Evolutionary conservation across 108 stramenopile genomes (phyloP).

Genomic region (Cafeteria roenbergensis): DNA sequence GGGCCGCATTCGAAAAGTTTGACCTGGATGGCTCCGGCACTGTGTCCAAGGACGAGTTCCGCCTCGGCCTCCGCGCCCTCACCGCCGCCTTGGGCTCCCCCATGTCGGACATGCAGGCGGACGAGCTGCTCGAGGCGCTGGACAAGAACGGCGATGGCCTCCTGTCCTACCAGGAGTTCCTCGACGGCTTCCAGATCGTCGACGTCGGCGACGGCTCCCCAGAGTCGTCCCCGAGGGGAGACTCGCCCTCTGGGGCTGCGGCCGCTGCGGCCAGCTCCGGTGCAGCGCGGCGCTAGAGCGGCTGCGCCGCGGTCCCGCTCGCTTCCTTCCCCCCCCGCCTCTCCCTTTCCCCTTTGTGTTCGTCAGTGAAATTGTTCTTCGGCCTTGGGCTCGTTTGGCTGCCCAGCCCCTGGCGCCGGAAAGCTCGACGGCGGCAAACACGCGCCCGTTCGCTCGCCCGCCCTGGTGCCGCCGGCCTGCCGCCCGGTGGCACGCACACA

Average conservation of each 20-base stretch:
- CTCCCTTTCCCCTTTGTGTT: too few species aligned
- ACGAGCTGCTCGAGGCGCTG: constrained; percentile 28
- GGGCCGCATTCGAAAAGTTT: constrained; percentile 28
- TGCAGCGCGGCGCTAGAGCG: background rate
- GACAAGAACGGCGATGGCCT: constrained; percentile 38
- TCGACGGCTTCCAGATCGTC: constrained; percentile 27
- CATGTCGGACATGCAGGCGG: constrained; percentile 32
- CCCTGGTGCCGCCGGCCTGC: too few species aligned
- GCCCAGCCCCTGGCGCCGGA: too few species aligned
- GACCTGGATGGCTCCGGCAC: constrained; percentile 33
- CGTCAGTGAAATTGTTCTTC: too few species aligned
- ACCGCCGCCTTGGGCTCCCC: constrained; percentile 27
- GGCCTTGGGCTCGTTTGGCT: too few species aligned
- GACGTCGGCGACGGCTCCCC: constrained; percentile 1
- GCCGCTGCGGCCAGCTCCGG: background rate
- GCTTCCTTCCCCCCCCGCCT: background rate
- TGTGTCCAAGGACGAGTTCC: constrained; percentile 28
- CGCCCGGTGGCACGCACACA: too few species aligned
- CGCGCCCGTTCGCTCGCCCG: too few species aligned
- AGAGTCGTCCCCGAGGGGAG: background rate
- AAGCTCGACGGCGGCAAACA: too few species aligned
- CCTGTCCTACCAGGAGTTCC: constrained; percentile 36
- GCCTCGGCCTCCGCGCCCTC: constrained; percentile 25
- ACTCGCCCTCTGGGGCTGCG: background rate
- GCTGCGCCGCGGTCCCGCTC: background rate